Conservation (phyloP, 2,329 filamentous ascomycete species). For the Botrytis medusae region DNA sequence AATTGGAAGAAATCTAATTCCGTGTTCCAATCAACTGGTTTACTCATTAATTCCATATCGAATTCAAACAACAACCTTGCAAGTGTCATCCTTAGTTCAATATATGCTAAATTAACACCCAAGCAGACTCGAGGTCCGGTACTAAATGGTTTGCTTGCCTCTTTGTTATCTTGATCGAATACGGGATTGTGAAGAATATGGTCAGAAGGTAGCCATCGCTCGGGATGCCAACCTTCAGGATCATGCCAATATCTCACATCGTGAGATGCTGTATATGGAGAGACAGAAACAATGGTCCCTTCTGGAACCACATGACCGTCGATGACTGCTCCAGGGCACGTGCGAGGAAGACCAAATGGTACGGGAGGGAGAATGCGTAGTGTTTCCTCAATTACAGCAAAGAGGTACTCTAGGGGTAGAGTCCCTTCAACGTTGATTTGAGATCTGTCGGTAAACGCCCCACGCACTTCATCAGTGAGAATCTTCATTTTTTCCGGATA, state of each 20-base stretch:
- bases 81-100: constrained; percentile 4
- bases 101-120: constrained; percentile 13
- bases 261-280: constrained; percentile 3
- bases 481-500: constrained; percentile 21
- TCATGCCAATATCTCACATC: constrained; percentile 6
- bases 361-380: constrained; percentile 20
- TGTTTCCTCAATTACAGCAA: constrained; percentile 41
- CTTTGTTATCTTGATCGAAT: background rate
- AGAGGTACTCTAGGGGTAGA: constrained; percentile 33
- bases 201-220: constrained; percentile 5
- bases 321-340: constrained; percentile 8
- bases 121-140: constrained; percentile 3
- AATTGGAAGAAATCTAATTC: constrained; percentile 6
- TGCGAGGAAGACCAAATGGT: constrained; percentile 7
- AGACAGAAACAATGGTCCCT: constrained; percentile 7
- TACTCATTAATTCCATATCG: background rate
- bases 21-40: constrained; percentile 6
- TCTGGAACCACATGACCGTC: constrained; percentile 2
- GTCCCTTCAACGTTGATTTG: constrained; percentile 6
- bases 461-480: constrained; percentile 18
- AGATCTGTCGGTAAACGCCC: constrained; percentile 3
- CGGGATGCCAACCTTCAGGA: constrained; percentile 10
- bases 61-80: constrained; percentile 8
- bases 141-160: background rate
- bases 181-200: background rate